Evolutionary conservation across 2,329 filamentous ascomycete species (phyloP), one percentile per base, ranked within the genome.

Genomic region (Talaromyces sp.): DNA sequence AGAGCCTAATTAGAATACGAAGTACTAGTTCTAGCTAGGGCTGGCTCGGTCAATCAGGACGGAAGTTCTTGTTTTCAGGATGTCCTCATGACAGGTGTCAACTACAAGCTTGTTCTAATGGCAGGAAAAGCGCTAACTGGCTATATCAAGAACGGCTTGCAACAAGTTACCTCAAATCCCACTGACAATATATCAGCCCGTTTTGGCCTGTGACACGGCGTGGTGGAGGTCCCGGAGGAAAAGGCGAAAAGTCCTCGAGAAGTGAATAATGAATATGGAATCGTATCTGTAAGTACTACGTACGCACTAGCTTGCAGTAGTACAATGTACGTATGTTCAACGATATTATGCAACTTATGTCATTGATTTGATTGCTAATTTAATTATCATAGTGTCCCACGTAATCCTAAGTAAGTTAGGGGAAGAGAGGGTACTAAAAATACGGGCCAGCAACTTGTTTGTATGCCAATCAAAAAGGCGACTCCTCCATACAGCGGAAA

Each of bases 1-100:
- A 36, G 29, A 56, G 53, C 19, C n/a, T 36, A 56, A 56, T 19
- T 56, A 25, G 8, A 34, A 11, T 54, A 54, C 51, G n/a, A 17
- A 34, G 29, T 54, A 54, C 17, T 54, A 54, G 51, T 34, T 54
- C 34, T 43, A 34, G 61, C 49, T 63, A 56, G 49, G 45, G 36
- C 40, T 60, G 58, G n/a, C 43, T 29, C 25, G 54, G 49, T 47
- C 49, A 19, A 31, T 31, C 53, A 38, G 29, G 54, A 40, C 34
- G 38, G 3, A 56, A 13, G 2, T 31, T 15, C 31, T 36, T 36
- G 31, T 38, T 56, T 38, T 17, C 31, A 25, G 53, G 53, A 22
- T n/a, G 10, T n/a, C 29, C n/a, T 34, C 51, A 22, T 34, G 51
- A 54, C 51, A 34, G 15, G 31, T 36, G 29, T 15, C 51, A 22